A percentile compares a stretch with the other conserved stretches of the same genome.
Conservation (phyloP, 2,329 filamentous ascomycete genomes). For the Fusarium heterosporum region DNA sequence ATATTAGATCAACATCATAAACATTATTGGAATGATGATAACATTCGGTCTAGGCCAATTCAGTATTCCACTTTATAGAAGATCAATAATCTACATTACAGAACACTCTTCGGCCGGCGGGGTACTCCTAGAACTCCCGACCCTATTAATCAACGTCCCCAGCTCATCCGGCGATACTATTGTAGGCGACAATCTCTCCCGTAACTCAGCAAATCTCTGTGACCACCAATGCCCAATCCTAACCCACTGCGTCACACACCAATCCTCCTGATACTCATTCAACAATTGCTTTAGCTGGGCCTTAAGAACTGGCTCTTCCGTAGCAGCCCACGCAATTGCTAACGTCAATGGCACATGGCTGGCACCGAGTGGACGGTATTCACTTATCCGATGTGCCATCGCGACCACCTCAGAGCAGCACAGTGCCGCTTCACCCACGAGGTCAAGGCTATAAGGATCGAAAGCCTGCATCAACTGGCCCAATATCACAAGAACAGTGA, state of each 20-base stretch:
- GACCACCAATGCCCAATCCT: conserved; percentile 35
- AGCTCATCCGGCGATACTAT: conserved; percentile 1
- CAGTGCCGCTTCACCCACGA: conserved; percentile 23
- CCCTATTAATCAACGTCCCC: not conserved
- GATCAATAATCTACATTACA: conserved; percentile 17
- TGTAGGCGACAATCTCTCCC: conserved; percentile 14
- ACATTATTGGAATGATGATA: too few species aligned
- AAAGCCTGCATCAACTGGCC: conserved; percentile 38
- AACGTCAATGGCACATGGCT: conserved; percentile 35
- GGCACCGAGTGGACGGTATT: conserved; percentile 29
- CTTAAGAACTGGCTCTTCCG: conserved; percentile 29
- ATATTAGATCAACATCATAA: too few species aligned
- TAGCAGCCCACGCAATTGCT: conserved; percentile 32
- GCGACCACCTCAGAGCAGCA: conserved; percentile 29
- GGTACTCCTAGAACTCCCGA: not conserved
- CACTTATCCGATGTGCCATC: conserved; percentile 19
- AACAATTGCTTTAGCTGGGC: conserved; percentile 20
- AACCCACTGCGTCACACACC: conserved; percentile 27
- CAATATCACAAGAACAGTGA: conserved; percentile 21
- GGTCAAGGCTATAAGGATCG: conserved; percentile 24
- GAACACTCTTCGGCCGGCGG: conserved; percentile 28
- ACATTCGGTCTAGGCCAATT: too few species aligned
- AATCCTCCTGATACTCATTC: conserved; percentile 35
- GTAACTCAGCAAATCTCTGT: conserved; percentile 28
- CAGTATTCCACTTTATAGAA: too few species aligned